A percentile compares a stretch with the other conserved stretches of the same genome.
These are phyloP conservation scores for Dinochytrium kinnereticum DNA, from an alignment of 371 early-diverging fungal species.

Conservation along the genomic window DNA sequence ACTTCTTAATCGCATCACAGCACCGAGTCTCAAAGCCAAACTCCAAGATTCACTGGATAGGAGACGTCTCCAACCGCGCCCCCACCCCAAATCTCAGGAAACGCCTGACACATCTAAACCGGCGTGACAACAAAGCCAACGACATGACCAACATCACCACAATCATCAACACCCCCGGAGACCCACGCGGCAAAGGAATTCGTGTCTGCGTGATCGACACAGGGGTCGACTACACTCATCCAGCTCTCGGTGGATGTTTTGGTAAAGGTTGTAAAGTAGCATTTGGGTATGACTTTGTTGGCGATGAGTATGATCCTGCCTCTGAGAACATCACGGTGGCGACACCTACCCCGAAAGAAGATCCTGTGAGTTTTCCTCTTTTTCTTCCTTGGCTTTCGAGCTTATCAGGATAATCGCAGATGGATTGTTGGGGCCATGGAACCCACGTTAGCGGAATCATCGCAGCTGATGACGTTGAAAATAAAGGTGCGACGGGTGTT, in stretches of 20 bases:
- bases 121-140: neutral
- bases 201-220: slow-evolving; percentile 58
- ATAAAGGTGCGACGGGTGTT: slow-evolving; percentile 32
- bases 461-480: slow-evolving; percentile 49
- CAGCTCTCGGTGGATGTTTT: slow-evolving; percentile 73
- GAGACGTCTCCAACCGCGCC: neutral
- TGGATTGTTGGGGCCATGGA: slow-evolving; percentile 51
- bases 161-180: neutral
- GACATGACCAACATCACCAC: neutral
- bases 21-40: neutral
- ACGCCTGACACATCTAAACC: neutral
- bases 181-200: slow-evolving; percentile 39
- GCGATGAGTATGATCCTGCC: slow-evolving; percentile 30
- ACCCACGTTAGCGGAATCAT: slow-evolving; percentile 66
- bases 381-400: neutral
- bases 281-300: slow-evolving; percentile 63
- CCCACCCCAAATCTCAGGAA: neutral
- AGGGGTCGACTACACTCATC: slow-evolving; percentile 70
- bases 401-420: neutral
- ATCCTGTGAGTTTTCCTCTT: slow-evolving; percentile 48
- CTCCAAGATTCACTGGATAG: neutral
- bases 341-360: slow-evolving; percentile 46
- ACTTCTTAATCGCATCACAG: no score
- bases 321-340: neutral
- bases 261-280: slow-evolving; percentile 65